Conservation (phyloP, 2,329 filamentous ascomycete species). For the Fusarium fracticaudum region DNA sequence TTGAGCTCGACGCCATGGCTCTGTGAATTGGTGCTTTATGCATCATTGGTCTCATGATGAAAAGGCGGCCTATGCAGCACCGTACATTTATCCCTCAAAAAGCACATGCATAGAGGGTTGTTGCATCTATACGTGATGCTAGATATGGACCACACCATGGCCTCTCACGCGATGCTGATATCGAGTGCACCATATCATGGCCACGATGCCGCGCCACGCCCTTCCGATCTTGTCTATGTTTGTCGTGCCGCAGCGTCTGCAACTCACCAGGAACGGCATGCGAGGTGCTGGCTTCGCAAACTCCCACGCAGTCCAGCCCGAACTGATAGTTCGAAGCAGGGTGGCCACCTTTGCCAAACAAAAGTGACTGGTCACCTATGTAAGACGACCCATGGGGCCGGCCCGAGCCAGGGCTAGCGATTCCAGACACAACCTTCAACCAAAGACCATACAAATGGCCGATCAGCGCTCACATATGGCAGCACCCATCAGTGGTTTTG, state of each 20-base stretch:
- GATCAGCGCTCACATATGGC: conserved; percentile 3
- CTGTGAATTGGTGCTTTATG: not conserved
- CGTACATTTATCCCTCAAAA: conserved; percentile 1
- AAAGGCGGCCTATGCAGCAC: conserved; percentile 1
- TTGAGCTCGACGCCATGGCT: conserved; percentile 6
- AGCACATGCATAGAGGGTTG: conserved; percentile 14
- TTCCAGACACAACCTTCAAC: conserved; percentile 8
- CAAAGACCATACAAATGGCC: conserved; percentile 12
- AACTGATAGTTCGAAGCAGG: conserved; percentile 21
- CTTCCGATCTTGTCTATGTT: conserved; percentile 28
- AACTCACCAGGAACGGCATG: conserved; percentile 34
- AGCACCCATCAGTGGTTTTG: conserved; percentile 28
- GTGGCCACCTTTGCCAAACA: conserved; percentile 23
- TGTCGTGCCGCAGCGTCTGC: conserved; percentile 23
- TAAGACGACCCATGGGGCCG: conserved; percentile 43
- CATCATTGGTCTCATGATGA: conserved; percentile 17
- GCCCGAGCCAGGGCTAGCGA: conserved; percentile 40
- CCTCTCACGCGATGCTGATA: conserved; percentile 7
- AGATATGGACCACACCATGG: conserved; percentile 18
- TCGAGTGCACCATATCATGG: conserved; percentile 1
- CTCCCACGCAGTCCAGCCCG: conserved; percentile 9
- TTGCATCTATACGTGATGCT: conserved; percentile 12
- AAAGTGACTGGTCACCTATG: conserved; percentile 41
- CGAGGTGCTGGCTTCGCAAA: conserved; percentile 22
- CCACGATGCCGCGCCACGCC: conserved; percentile 18